Evolutionary conservation across 2,329 filamentous ascomycete genomes (phyloP).

Genomic region (Chaetomium sp.): DNA sequence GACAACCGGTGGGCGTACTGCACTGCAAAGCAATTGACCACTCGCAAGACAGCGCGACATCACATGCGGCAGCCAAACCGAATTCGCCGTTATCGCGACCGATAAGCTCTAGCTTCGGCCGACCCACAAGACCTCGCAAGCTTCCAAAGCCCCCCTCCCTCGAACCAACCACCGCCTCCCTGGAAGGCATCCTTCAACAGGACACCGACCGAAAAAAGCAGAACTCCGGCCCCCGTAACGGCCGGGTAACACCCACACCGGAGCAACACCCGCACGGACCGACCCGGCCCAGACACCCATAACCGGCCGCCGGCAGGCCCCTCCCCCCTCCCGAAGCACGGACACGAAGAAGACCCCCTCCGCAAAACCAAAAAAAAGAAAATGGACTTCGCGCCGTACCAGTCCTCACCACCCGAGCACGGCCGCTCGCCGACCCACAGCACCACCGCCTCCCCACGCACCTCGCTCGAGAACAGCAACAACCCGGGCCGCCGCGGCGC

Average conservation of each 20-base stretch:
- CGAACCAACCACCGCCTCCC: neutral
- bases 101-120: conserved; percentile 22
- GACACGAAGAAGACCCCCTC: too few relatives aligned
- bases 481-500: conserved; percentile 53
- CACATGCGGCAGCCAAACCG: neutral
- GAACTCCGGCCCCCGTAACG: neutral
- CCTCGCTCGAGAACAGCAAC: conserved; percentile 56
- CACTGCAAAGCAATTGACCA: conserved; percentile 6
- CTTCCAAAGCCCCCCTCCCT: neutral
- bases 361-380: too few relatives aligned
- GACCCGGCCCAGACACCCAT: conserved; percentile 2
- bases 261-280: neutral
- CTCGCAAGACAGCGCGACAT: neutral
- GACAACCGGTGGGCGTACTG: neutral
- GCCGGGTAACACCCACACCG: neutral
- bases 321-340: neutral
- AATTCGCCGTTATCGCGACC: conserved; percentile 13
- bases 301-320: neutral
- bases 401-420: conserved; percentile 85
- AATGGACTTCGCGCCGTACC: conserved; percentile 97
- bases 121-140: conserved; percentile 13
- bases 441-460: conserved; percentile 52
- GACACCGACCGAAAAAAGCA: neutral
- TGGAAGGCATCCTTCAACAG: conserved; percentile 19
- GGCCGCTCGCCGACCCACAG: conserved; percentile 70